Base-by-base conservation (phyloP, 352 stramenopile genomes). In the Pythium sukuiense region DNA sequence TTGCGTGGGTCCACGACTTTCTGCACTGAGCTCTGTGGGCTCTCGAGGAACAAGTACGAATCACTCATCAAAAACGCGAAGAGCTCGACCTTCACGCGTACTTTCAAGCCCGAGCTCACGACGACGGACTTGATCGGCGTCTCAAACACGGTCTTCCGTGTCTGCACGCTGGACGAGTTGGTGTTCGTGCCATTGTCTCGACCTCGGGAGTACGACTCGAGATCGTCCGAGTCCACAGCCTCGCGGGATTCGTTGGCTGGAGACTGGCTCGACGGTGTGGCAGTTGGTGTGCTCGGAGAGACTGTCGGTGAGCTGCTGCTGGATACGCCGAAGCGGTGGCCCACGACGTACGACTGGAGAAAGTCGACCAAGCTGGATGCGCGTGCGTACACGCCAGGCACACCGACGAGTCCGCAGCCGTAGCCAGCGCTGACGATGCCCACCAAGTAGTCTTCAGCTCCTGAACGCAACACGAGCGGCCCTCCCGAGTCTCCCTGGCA, bases 341-440 rank as follows among this genome's bases (percentile, higher is more conserved):
- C 67, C 9, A 55, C 59, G 14, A 70, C 59, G 61, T 77, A 72
- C 12, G 61, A 59, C 8, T 72, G 32, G 35, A 80, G 69, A 41
- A 83, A 83, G 2, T 43, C 18, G 9, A 33, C 12, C 18, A 79
- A 24, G 39, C 50, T 66, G 9, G 67, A 70, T n/a, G 78, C 63
- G 12, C 76, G 76, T n/a, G 63, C 63, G 55, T 83, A 83, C 13
- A 83, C 57, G 1, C 76, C 73, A n/a, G 76, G 76, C 0, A 80
- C 64, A n/a, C 65, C 61, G 3, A 65, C 66, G 3, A 77, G 30
- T 1, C 72, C 73, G 35, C 76, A 83, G 50, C 68, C 73, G 39
- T 77, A 76, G 4, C 76, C 76, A 0, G 70, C 65, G 43, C 73
- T 80, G 26, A 80, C 73, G n/a, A 80, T 57, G 7, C 73, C 73